A percentile compares a stretch with the other conserved stretches of the same genome.
These are phyloP conservation scores for Musa itinerans DNA, from an alignment of 176 grass and related monocot species.

Conservation along the genomic window DNA sequence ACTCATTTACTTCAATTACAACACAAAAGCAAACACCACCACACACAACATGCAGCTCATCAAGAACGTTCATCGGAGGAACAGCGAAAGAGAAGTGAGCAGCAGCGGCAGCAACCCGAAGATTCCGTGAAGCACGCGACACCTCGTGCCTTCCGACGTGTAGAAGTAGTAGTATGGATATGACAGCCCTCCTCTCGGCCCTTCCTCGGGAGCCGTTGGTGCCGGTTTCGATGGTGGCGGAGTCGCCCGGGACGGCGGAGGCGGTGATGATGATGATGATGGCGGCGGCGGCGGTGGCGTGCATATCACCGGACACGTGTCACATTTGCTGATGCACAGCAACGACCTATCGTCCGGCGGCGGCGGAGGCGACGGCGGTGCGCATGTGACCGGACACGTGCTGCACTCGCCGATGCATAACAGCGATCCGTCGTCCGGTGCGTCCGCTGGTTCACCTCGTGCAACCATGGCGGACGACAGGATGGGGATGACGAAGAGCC, in stretches of 20 bases:
- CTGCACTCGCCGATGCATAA: background rate
- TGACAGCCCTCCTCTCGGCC: background rate
- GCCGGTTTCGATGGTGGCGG: background rate
- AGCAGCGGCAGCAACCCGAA: background rate
- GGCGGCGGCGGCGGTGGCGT: background rate
- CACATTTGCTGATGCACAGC: background rate
- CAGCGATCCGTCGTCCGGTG: background rate
- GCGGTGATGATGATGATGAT: background rate
- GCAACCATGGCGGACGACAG: background rate
- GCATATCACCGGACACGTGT: background rate
- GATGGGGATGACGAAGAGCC: background rate
- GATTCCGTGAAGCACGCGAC: background rate
- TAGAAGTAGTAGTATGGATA: constrained; percentile 12
- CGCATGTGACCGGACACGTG: background rate
- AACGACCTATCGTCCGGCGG: background rate
- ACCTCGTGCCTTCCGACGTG: background rate
- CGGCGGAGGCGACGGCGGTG: background rate
- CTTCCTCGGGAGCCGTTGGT: background rate
- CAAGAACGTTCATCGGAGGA: background rate
- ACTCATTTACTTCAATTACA: too few relatives aligned
- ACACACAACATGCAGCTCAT: too few relatives aligned
- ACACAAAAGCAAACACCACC: too few relatives aligned
- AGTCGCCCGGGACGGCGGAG: background rate
- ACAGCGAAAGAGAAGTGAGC: background rate
- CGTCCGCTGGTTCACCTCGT: background rate